Conservation (phyloP, 495 filamentous ascomycete genomes). For the Neurospora tetraspora region DNA sequence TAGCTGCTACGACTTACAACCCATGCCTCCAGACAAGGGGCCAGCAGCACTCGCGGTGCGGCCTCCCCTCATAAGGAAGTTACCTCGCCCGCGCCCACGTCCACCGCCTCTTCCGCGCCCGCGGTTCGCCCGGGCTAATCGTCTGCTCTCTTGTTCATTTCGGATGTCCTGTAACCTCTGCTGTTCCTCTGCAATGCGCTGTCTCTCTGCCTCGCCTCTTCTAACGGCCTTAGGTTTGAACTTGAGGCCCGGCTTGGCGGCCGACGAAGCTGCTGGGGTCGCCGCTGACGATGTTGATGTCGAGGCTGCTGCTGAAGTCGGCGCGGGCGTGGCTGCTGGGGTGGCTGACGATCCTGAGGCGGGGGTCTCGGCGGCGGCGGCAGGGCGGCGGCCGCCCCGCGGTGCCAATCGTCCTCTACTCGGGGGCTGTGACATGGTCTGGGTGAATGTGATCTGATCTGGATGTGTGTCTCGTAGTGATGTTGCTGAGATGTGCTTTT, state of each 20-base stretch:
- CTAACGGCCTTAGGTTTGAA: constrained; percentile 36
- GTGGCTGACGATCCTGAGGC: constrained; percentile 1
- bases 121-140: constrained; percentile 11
- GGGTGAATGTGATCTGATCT: background rate
- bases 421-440: background rate
- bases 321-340: background rate
- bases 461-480: background rate
- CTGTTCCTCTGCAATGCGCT: constrained; percentile 29
- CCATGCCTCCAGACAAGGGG: constrained; percentile 26
- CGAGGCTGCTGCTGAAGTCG: background rate
- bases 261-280: background rate
- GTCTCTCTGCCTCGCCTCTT: constrained; percentile 31
- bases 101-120: constrained; percentile 25
- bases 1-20: constrained; percentile 16
- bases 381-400: background rate
- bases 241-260: constrained; percentile 11
- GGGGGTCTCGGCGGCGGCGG: background rate
- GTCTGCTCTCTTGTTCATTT: constrained; percentile 21
- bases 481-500: background rate
- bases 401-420: background rate
- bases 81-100: constrained; percentile 30
- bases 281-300: background rate
- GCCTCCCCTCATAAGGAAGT: constrained; percentile 20
- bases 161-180: constrained; percentile 20
- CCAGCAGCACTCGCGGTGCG: constrained; percentile 24